phyloP scores from a whole-genome alignment of 2,329 filamentous ascomycete genomes.

The Colletotrichum ledebouriae region DNA sequence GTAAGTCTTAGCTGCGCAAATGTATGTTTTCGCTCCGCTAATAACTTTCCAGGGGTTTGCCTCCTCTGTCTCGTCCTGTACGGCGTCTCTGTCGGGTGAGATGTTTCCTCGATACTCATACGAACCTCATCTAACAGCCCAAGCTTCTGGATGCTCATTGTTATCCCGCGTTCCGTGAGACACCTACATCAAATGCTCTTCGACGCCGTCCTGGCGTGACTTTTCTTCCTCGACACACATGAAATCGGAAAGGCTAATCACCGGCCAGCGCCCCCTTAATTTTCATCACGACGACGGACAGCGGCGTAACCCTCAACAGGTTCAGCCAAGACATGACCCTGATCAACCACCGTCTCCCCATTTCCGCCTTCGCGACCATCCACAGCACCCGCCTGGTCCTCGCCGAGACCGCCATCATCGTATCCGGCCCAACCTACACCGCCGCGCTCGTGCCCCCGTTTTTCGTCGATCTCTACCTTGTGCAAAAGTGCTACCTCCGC shows the following conservation, averaged over 20 bases:
- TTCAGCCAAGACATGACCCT: conserved; percentile 60
- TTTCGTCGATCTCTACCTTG: conserved; percentile 56
- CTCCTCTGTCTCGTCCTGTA: conserved; percentile 45
- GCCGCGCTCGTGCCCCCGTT: conserved; percentile 58
- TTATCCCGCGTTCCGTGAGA: conserved; percentile 46
- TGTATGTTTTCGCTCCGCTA: not conserved
- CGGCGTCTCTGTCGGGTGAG: conserved; percentile 25
- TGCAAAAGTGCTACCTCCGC: conserved; percentile 67
- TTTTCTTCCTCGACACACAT: not conserved
- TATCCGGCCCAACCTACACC: conserved; percentile 58
- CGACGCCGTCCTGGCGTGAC: conserved; percentile 9
- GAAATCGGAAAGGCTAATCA: not conserved
- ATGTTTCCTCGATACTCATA: conserved; percentile 7
- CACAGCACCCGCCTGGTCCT: conserved; percentile 51
- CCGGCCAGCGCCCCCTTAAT: conserved; percentile 18
- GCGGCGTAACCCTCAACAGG: conserved; percentile 52
- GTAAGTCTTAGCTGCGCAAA: conserved; percentile 1
- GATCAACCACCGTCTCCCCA: conserved; percentile 55
- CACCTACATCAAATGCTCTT: conserved; percentile 46
- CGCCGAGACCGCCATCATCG: conserved; percentile 59
- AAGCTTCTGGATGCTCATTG: conserved; percentile 47
- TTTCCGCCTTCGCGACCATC: conserved; percentile 42
- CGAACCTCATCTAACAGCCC: conserved; percentile 42
- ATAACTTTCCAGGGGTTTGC: conserved; percentile 46
- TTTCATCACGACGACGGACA: conserved; percentile 54